Base-by-base conservation (phyloP, 495 filamentous ascomycete genomes). In the Tuber magnatum region DNA sequence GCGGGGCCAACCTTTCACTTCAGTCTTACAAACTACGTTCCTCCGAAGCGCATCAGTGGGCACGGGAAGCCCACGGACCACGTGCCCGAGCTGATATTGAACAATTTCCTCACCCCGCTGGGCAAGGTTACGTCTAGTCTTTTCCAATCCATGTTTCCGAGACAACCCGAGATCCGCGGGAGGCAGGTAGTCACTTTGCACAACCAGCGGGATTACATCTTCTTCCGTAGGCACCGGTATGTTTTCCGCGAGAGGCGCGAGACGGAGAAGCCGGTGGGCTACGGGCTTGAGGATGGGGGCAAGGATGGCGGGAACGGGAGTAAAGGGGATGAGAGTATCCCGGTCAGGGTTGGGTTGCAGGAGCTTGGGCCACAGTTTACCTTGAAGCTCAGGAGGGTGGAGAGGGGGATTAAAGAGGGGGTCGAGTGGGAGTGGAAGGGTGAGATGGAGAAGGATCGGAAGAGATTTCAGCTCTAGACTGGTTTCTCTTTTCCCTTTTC, bases 161-260 rank as follows among this genome's bases (percentile, higher is more conserved):
- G 90, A 3, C 88, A 89, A 72, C 94, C 95, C 6, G 93, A 99
- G 74, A 84, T 97, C 3, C 85, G 88, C 40, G 94, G 94, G 8
- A 85, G 95, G 28, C 93, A 97, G 78, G 93, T 97, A 0, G 91
- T 97, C 43, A 97, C 94, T 9, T 81, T 97, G 69, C 94, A 97
- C 83, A 97, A 97, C 79, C 94, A 97, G 84, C 91, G 95, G 75
- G 94, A 99, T 84, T 99, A 97, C 84, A 93, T 97, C 77, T 99
- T 99, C 80, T 86, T 97, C 69, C 87, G 95, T 12, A 86, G 94
- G 41, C 93, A 97, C 82, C 87, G 95, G 42, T 99, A 99, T 81
- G 87, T 97, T 3, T 97, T 99, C 85, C 88, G 95, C 0, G 94
- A 98, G 74, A 93, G 93, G 84, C 86, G 90, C 18, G 85, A 88